Conservation (phyloP, 2,329 filamentous ascomycete species). For the Coleophoma eucalyptorum region DNA sequence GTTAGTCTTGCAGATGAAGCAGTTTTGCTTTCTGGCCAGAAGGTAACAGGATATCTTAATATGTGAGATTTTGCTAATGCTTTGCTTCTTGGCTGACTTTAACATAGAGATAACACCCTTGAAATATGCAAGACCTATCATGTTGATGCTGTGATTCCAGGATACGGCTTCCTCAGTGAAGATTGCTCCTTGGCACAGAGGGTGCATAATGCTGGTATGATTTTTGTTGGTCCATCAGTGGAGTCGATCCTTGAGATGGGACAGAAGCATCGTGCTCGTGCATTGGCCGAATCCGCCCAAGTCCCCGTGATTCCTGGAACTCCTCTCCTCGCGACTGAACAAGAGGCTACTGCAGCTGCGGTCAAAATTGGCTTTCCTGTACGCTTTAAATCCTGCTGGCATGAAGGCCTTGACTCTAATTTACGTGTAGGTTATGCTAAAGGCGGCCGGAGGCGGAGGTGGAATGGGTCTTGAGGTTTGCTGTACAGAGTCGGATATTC, state of each 20-base stretch:
- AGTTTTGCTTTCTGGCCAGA: constrained; percentile 53
- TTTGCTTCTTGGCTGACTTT: no score
- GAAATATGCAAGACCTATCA: constrained; percentile 59
- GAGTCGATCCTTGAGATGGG: constrained; percentile 35
- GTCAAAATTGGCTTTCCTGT: constrained; percentile 29
- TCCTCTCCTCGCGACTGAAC: constrained; percentile 19
- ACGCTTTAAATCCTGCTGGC: neutral
- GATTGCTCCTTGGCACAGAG: constrained; percentile 64
- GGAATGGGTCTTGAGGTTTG: constrained; percentile 39
- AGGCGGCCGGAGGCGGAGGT: constrained; percentile 42
- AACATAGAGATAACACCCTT: no score
- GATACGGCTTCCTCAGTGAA: constrained; percentile 65
- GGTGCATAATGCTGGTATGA: constrained; percentile 61
- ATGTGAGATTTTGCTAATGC: constrained; percentile 63
- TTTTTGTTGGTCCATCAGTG: constrained; percentile 64
- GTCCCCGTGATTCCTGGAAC: constrained; percentile 33
- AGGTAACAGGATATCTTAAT: constrained; percentile 58
- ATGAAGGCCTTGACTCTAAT: neutral
- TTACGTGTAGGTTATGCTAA: constrained; percentile 35
- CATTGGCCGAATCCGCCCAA: constrained; percentile 24
- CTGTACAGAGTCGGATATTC: constrained; percentile 25
- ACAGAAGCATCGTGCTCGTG: constrained; percentile 33
- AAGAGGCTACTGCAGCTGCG: constrained; percentile 24
- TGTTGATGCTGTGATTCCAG: constrained; percentile 65
- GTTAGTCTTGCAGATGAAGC: constrained; percentile 64